Base-by-base conservation (phyloP, 2,329 filamentous ascomycete genomes). In the Alternaria infectoria region DNA sequence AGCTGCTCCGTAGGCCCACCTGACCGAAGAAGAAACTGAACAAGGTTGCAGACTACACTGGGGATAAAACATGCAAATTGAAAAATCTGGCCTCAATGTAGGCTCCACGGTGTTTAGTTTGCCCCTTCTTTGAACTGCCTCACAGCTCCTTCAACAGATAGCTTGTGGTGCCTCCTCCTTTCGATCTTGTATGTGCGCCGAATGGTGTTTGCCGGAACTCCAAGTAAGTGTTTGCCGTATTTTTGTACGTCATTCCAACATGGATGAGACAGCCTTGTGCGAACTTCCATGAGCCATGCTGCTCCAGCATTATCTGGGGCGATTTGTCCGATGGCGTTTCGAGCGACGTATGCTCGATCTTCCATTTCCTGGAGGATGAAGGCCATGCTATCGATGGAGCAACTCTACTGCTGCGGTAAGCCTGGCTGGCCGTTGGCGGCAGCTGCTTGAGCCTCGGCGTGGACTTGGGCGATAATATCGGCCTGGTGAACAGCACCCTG, bases 401-500 rank as follows among this genome's bases (percentile, higher is more conserved):
- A 28, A 36, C 9, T 32, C 67, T 69, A 71, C 66, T 73, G 67
- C 58, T 67, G 69, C 21, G 66, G 49, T 43, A 67, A 59, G 32
- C 52, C 59, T 17, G 69, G 69, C 17, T 70, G 70, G n/a, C 72
- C 69, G 30, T 69, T 73, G 25, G 66, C 73, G 19, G 63, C 70
- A 21, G 67, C 69, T 28, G 68, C 71, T 45, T 70, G 65, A 13
- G 72, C 72, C 45, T 69, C 67, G 13, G 65, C 69, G 57, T 75
- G 71, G 13, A 64, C 70, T 44, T 77, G 73, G 11, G 70, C 75
- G 25, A 88, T 85, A 59, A 83, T 82, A 65, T 89, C 87, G 59
- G 91, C 92, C 80, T 91, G 88, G 68, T 90, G 86, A 64, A 97
- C 88, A 59, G 95, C 93, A 21, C 85, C 87, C 78, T 96, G 90